Evolutionary conservation across 495 filamentous ascomycete species (phyloP), one percentile per base, ranked within the genome.

Genomic region (Penicillium coffeae): DNA sequence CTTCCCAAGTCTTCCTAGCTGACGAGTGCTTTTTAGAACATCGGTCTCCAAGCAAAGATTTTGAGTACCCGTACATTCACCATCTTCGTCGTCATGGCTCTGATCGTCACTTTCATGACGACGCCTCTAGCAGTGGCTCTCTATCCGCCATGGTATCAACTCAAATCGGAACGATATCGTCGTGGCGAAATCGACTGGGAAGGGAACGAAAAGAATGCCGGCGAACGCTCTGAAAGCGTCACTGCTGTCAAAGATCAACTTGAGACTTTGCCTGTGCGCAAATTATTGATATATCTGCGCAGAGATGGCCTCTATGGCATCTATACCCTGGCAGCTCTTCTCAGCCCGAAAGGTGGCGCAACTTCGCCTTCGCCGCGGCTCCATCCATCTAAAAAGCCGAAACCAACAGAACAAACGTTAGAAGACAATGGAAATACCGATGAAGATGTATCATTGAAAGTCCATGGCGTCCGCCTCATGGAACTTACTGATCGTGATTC

Each of bases 41-140:
- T 98, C 58, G 93, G 93, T 19, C 77, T 93, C 13, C 87, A 95
- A 78, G 93, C 93, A 18, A 84, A 84, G 42, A 96, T 98, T 52
- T 70, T 98, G 21, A 92, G 87, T 41, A 77, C 79, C 19, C 80
- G 83, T 21, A 96, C 93, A 0, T 98, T 98, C 63, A 98, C 91
- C 25, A 96, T 98, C 48, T 98, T 98, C 45, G 93, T 98, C n/a
- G 88, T 96, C 52, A 96, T 97, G 83, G 92, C 93, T 25, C 73
- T 97, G 8, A 80, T 96, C 33, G 96, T 91, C 2, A 98, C 93
- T 0, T 91, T 98, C 45, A 74, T 84, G 2, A 96, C 93, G 0
- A 96, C 92, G 0, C 93, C 93, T 0, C 62, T 96, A 14, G 90
- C 87, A 18, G 76, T 80, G 5, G 67, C 66, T 30, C 69, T 97